Base-by-base conservation (phyloP, 257 asterid species). In the Rauvolfia tetraphylla region DNA sequence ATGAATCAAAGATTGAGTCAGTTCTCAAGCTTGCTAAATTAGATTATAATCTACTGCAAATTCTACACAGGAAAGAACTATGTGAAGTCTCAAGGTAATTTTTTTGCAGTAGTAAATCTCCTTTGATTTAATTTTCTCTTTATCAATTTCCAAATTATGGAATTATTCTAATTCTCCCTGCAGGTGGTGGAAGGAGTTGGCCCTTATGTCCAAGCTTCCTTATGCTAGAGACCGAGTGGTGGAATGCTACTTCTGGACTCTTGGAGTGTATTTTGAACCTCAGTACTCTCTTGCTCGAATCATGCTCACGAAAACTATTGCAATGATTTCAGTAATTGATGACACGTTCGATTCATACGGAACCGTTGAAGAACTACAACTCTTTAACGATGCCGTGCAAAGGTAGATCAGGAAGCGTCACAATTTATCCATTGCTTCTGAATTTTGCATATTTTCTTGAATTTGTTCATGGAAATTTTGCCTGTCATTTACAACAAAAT, bases 1-100 rank as follows among this genome's bases (percentile, higher is more conserved):
- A 25, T 11, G 79, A 70, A 10, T 78, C 75, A 5, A 82, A 62
- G 59, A 76, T 73, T 22, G 81, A 74, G 3, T 22, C 79, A 10
- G 41, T 86, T 57, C 31, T 86, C 53, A 74, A 68, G 73, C 67
- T 86, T 36, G 87, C 88, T 11, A 86, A 82, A 63, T 82, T 41
- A 9, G 44, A 41, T 41, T 9, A 41, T 9, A 41, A 41, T 0
- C 8, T 41, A 9, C 44, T 41, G 44, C 44, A 41, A 9, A 41
- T 41, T 6, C 8, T 41, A 9, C 44, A 41, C 44, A 1, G 8
- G 8, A 41, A 41, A 41, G 44, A 41, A 9, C 44, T 41, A 4
- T 41, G 44, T 41, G 44, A 41, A 9, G 8, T 41, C 0, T 9
- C 8, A 9, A 41, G 44, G 44, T 41, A 41, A 6, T 0, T 41